These are phyloP conservation scores for Fusarium tjaetaba DNA, from an alignment of 2,329 filamentous ascomycete species.

Conservation along the genomic window DNA sequence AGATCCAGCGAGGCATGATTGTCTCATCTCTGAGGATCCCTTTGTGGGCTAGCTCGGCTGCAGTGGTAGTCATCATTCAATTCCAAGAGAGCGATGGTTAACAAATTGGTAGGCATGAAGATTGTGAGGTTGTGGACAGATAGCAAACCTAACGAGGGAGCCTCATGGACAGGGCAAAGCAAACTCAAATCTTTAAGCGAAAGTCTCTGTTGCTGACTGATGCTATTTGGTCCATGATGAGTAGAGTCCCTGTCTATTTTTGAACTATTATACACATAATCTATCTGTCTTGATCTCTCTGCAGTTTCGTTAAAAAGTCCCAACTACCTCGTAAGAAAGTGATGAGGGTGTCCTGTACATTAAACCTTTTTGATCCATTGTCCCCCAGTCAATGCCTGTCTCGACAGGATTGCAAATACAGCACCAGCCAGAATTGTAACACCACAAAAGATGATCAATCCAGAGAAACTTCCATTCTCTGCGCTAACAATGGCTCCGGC, in stretches of 20 bases:
- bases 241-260: neutral
- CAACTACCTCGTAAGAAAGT: neutral
- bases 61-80: neutral
- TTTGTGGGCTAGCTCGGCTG: slow-evolving; percentile 12
- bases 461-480: neutral
- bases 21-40: slow-evolving; percentile 29
- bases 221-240: neutral
- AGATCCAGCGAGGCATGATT: slow-evolving; percentile 15
- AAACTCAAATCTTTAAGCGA: neutral
- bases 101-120: no score
- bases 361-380: neutral
- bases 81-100: no score
- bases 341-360: neutral
- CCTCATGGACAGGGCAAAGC: neutral
- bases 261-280: neutral
- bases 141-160: neutral
- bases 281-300: neutral
- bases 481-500: slow-evolving; percentile 29
- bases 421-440: neutral
- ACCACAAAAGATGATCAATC: slow-evolving; percentile 1
- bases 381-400: neutral
- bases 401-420: neutral
- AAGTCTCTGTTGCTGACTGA: neutral
- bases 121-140: neutral
- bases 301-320: no score